phyloP scores from a whole-genome alignment of 192 early-diverging fungal species.

The Podila minutissima region DNA sequence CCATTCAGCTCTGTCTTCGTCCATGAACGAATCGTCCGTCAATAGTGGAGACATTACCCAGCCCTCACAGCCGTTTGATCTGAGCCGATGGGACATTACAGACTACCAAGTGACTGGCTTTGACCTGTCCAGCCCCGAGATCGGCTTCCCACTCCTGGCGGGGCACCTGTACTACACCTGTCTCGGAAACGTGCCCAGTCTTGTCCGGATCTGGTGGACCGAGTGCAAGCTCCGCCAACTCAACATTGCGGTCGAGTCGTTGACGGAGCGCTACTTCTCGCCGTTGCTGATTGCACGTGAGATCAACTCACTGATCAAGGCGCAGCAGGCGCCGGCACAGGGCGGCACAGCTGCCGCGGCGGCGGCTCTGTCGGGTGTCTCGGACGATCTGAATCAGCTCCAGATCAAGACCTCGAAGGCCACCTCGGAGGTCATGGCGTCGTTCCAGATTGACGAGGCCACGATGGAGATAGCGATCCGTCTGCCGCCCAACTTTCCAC shows the following conservation, averaged over 20 bases:
- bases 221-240: slow-evolving; percentile 84
- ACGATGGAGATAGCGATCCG: slow-evolving; percentile 77
- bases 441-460: slow-evolving; percentile 83
- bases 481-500: slow-evolving; percentile 74
- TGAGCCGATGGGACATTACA: slow-evolving; percentile 73
- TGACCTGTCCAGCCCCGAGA: slow-evolving; percentile 43
- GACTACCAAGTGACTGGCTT: slow-evolving; percentile 71
- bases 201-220: slow-evolving; percentile 84
- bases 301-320: slow-evolving; percentile 59
- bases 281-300: slow-evolving; percentile 70
- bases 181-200: slow-evolving; percentile 69
- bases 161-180: slow-evolving; percentile 78
- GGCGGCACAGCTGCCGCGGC: slow-evolving; percentile 55
- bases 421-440: slow-evolving; percentile 73
- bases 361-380: slow-evolving; percentile 34
- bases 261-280: slow-evolving; percentile 79
- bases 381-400: slow-evolving; percentile 57
- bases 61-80: slow-evolving; percentile 64
- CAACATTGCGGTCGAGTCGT: slow-evolving; percentile 74
- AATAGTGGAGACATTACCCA: slow-evolving; percentile 16
- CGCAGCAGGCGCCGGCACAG: slow-evolving; percentile 42
- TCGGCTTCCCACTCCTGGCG: slow-evolving; percentile 72
- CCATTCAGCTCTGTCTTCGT: slow-evolving; percentile 23
- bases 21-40: slow-evolving; percentile 43
- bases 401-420: slow-evolving; percentile 69